Evolutionary conservation across 495 filamentous ascomycete genomes (phyloP).

Genomic region (Bathelium albidoporum): DNA sequence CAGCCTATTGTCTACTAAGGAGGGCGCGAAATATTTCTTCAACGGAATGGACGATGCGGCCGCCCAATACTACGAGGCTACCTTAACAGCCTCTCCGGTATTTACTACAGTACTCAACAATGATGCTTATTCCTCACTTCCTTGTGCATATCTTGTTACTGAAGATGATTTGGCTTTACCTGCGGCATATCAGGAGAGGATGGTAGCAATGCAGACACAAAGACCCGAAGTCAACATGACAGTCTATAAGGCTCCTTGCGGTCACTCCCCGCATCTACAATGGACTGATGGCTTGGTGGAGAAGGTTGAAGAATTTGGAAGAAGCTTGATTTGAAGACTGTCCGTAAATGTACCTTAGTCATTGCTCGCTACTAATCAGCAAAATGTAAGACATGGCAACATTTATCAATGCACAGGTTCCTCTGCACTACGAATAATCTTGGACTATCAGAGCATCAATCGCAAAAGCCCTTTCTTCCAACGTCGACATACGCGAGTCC

Average conservation of each 20-base stretch:
- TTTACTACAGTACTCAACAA: constrained; percentile 25
- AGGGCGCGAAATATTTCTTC: constrained; percentile 8
- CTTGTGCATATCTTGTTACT: constrained; percentile 29
- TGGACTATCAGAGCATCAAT: not conserved
- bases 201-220: constrained; percentile 21
- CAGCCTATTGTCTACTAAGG: not conserved
- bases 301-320: constrained; percentile 20
- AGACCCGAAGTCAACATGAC: constrained; percentile 15
- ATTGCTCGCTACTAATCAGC: not conserved
- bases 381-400: not conserved
- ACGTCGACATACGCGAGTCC: not conserved
- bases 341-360: not conserved
- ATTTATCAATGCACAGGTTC: not conserved
- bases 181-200: constrained; percentile 25
- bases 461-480: not conserved
- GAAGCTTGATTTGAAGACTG: not conserved
- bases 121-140: constrained; percentile 27
- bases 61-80: constrained; percentile 3
- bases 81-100: constrained; percentile 28
- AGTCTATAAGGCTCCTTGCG: constrained; percentile 21
- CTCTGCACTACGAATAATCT: not conserved
- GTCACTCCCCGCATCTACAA: constrained; percentile 26
- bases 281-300: constrained; percentile 21
- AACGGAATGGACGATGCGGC: not conserved
- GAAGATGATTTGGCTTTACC: constrained; percentile 20